Evolutionary conservation across 2,329 filamentous ascomycete species (phyloP), one percentile per base, ranked within the genome.

Genomic region (Phoma herbarum): DNA sequence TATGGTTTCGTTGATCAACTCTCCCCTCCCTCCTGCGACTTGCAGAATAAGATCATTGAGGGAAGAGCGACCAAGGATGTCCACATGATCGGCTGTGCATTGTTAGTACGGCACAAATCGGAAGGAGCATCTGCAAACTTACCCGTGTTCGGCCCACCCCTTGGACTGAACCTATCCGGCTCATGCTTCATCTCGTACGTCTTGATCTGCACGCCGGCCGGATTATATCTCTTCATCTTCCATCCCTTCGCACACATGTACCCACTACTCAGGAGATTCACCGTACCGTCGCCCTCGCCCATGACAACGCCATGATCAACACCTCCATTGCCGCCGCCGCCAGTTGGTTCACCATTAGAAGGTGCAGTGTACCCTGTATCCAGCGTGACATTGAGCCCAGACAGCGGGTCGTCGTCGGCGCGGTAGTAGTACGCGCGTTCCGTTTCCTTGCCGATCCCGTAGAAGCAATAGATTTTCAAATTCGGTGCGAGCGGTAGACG

Each of bases 231-330:
- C 77, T 92, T 93, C 77, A 97, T 90, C 57, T 89, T 88, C 95
- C 95, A 99, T 3, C 95, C 95, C 69, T 90, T 92, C 67, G 92
- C 90, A 77, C 95, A 99, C 95, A 99, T 98, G 76, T 98, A 99
- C 2, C 94, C 95, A 0, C 88, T 87, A 67, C 91, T 96, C 11
- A 99, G 80, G n/a, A 99, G 78, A 64, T 93, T 96, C 41, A 99
- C 95, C 0, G 95, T 99, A 1, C 95, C 95, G 68, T 99, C 95
- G 4, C 95, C 95, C 76, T 98, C 95, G 35, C 94, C 94, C 84
- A 97, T 90, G 31, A 96, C 84, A n/a, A 99, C 92, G 23, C 95
- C 95, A 65, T 91, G 95, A 73, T 99, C 93, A 4, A 85, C 77
- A 20, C 79, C 76, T 11, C 56, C 56, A n/a, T 53, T 45, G 16